Percentiles rank a stretch among this genome's conserved stretches.
phyloP scores from a whole-genome alignment of 1,284 basidiomycete species.

The Omphalotus olearius region DNA sequence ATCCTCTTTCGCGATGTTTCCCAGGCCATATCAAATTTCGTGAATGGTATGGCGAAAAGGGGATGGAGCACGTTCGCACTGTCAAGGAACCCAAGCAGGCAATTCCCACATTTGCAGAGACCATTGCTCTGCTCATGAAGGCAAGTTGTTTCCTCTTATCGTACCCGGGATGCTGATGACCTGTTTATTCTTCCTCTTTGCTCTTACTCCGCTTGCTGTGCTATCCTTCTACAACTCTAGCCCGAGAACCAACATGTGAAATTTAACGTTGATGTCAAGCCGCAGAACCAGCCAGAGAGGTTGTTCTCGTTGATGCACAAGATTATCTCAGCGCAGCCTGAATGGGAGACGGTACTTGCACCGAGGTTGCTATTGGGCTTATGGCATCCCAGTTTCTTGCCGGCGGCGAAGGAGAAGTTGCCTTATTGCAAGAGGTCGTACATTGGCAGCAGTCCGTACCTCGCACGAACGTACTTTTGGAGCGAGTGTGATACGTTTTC shows the following conservation, averaged over 20 bases:
- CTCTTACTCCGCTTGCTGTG: background rate
- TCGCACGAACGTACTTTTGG: conserved; percentile 91
- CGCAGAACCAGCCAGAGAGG: conserved; percentile 85
- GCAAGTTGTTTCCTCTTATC: conserved; percentile 32
- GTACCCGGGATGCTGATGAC: conserved; percentile 10
- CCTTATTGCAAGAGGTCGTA: conserved; percentile 85
- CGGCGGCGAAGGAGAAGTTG: conserved; percentile 69
- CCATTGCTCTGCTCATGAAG: conserved; percentile 77
- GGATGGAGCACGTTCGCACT: conserved; percentile 84
- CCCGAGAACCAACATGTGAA: conserved; percentile 83
- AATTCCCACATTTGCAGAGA: conserved; percentile 86
- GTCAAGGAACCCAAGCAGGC: conserved; percentile 77
- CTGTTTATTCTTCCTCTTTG: conserved; percentile 8
- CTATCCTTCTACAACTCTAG: conserved; percentile 33
- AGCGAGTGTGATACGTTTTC: conserved; percentile 85
- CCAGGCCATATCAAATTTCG: conserved; percentile 66
- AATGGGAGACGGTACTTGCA: conserved; percentile 80
- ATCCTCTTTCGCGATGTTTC: background rate
- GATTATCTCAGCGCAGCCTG: conserved; percentile 64
- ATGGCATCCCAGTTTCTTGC: conserved; percentile 92
- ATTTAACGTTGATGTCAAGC: conserved; percentile 93
- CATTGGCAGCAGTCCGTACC: conserved; percentile 69
- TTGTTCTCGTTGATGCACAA: conserved; percentile 85
- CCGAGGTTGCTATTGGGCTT: conserved; percentile 88
- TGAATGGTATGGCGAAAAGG: conserved; percentile 67